Evolutionary conservation across 164 flowering plant genomes (phyloP).

Genomic region (Tetracentron sinense): DNA sequence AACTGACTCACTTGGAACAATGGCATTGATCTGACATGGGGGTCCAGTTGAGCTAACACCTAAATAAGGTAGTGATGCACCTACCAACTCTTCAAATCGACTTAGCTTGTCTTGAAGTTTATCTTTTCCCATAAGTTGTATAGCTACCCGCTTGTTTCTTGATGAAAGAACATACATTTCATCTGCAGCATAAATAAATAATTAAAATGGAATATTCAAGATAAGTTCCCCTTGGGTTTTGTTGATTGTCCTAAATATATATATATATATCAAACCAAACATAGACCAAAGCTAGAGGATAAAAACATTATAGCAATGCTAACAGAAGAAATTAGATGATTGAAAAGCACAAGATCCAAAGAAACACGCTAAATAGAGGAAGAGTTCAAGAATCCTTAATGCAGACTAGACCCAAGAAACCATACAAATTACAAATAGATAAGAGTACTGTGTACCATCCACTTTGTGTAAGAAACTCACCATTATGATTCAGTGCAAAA

Average conservation of each 20-base stretch:
- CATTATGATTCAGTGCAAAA: background rate
- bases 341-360: no score
- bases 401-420: no score
- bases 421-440: no score
- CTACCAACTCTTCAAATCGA: constrained; percentile 63
- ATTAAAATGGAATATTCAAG: background rate
- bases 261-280: no score
- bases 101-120: constrained; percentile 75
- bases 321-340: no score
- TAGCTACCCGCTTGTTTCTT: constrained; percentile 58
- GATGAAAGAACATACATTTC: constrained; percentile 95
- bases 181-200: constrained; percentile 38
- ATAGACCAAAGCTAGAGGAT: no score
- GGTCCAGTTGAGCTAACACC: constrained; percentile 65
- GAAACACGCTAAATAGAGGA: no score
- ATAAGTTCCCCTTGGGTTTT: background rate
- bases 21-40: constrained; percentile 31
- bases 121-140: constrained; percentile 74
- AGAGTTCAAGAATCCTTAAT: no score
- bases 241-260: no score
- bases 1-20: constrained; percentile 61
- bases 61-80: constrained; percentile 66
- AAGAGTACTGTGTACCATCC: no score
- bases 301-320: no score
- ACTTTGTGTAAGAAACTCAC: background rate